These are phyloP conservation scores for Amylocarpus encephaloides DNA, from an alignment of 2,329 filamentous ascomycete species.

Conservation along the genomic window DNA sequence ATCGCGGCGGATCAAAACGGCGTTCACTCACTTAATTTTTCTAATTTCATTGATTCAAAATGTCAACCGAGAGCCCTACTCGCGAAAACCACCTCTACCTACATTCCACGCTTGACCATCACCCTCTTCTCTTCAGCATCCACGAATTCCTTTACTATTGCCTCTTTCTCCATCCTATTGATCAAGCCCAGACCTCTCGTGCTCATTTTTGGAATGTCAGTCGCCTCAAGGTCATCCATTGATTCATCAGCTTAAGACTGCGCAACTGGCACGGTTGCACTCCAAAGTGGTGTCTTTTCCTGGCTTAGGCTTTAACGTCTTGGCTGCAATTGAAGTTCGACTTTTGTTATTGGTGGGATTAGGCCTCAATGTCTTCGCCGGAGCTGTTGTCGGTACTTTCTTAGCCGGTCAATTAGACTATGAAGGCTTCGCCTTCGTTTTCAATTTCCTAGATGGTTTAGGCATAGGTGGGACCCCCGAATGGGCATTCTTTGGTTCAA, in stretches of 20 bases:
- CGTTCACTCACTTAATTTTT: no score
- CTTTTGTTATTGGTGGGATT: no score
- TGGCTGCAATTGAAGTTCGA: no score
- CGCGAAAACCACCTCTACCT: no score
- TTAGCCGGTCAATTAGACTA: not conserved
- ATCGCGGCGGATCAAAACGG: no score
- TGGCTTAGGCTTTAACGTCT: no score
- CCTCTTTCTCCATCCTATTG: not conserved
- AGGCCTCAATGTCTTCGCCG: not conserved
- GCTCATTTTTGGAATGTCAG: not conserved
- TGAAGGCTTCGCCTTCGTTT: not conserved
- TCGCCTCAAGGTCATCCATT: not conserved
- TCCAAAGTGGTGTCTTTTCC: no score
- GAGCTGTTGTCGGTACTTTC: not conserved
- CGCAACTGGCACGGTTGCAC: not conserved
- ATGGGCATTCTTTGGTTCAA: not conserved
- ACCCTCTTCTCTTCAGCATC: no score
- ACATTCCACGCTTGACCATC: no score
- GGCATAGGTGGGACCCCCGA: not conserved
- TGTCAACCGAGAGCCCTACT: not conserved
- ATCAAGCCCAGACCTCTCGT: not conserved
- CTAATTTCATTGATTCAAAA: no score
- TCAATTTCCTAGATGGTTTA: not conserved
- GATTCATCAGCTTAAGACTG: not conserved
- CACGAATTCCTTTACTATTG: no score